These are phyloP conservation scores for Aspergillus sojae DNA, from an alignment of 2,329 filamentous ascomycete species.

Conservation along the genomic window DNA sequence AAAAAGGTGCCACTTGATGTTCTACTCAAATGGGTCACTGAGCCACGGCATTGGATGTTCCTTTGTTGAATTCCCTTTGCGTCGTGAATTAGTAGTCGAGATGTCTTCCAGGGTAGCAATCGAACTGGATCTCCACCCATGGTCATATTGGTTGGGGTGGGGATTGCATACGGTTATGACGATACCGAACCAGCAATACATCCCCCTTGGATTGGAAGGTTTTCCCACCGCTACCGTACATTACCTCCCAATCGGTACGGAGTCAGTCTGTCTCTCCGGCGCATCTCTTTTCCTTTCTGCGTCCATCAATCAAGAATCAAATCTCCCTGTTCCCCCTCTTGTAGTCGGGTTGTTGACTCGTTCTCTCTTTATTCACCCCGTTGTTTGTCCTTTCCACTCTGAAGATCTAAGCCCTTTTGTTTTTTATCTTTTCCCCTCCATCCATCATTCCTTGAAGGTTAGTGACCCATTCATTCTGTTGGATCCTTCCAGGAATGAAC, in stretches of 20 bases:
- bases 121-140: not conserved
- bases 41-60: not conserved
- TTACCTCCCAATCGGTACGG: not conserved
- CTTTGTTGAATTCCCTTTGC: not conserved
- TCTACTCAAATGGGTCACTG: not conserved
- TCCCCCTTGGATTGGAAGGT: not conserved
- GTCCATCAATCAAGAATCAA: not conserved
- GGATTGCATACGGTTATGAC: not conserved
- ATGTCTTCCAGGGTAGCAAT: slow-evolving; percentile 1
- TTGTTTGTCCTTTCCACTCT: not conserved
- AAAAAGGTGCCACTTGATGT: not conserved
- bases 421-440: not conserved
- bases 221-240: no score
- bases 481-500: slow-evolving; percentile 20
- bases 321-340: no score
- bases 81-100: not conserved
- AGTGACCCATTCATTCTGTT: not conserved
- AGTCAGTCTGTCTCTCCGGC: not conserved
- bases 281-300: not conserved
- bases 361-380: not conserved
- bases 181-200: not conserved
- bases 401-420: not conserved
- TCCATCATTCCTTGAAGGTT: slow-evolving; percentile 1
- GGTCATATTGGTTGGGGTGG: not conserved
- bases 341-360: no score